Conservation (phyloP, 148 eudicot genomes). For the Rhododendron simsii region DNA sequence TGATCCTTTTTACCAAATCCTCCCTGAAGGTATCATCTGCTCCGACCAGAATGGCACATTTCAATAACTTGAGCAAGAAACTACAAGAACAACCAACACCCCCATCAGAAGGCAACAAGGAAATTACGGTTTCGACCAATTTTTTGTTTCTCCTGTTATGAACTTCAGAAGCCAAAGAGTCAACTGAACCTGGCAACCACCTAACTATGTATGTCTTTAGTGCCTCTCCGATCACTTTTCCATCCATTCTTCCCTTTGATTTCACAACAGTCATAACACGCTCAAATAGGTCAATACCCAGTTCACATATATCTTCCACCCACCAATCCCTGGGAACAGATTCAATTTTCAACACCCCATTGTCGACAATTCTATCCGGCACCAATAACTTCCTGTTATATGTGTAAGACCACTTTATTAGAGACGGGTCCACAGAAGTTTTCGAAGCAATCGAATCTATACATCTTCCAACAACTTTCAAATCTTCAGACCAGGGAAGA, state of each 20-base stretch:
- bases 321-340: constrained; percentile 89
- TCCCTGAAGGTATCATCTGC: constrained; percentile 50
- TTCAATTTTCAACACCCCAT: constrained; percentile 23
- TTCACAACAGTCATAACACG: constrained; percentile 62
- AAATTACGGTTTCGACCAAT: constrained; percentile 63
- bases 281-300: constrained; percentile 66
- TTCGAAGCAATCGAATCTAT: constrained; percentile 79
- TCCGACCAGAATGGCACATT: constrained; percentile 64
- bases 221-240: constrained; percentile 68
- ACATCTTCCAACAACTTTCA: constrained; percentile 62
- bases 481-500: constrained; percentile 71
- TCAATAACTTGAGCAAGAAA: constrained; percentile 76
- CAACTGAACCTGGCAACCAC: constrained; percentile 83
- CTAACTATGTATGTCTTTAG: constrained; percentile 54
- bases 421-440: constrained; percentile 58
- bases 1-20: constrained; percentile 49
- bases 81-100: constrained; percentile 67
- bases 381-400: constrained; percentile 57
- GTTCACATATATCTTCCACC: constrained; percentile 88
- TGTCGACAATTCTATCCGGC: constrained; percentile 40
- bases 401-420: constrained; percentile 75
- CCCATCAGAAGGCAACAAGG: constrained; percentile 59
- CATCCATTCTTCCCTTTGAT: constrained; percentile 75
- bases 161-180: constrained; percentile 55
- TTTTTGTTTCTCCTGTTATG: constrained; percentile 52